Conservation (phyloP, 148 eudicot genomes). For the Gaultheria prostrata region DNA sequence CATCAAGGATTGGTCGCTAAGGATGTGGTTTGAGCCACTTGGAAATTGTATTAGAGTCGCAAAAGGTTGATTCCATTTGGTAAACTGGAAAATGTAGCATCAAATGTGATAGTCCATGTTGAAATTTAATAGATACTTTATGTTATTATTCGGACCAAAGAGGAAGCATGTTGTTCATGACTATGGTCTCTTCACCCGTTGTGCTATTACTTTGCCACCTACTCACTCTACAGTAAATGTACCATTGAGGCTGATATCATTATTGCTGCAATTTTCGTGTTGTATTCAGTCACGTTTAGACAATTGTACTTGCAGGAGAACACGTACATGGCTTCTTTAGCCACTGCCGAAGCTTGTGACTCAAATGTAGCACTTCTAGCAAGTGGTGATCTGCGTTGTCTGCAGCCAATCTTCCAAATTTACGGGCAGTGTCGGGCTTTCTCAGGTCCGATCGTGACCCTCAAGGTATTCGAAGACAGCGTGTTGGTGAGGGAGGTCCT, state of each 20-base stretch:
- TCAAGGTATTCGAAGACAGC: slow-evolving; percentile 44
- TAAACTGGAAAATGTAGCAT: not conserved
- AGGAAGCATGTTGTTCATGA: not conserved
- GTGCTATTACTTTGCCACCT: not conserved
- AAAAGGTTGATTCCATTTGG: not conserved
- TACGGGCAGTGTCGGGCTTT: slow-evolving; percentile 36
- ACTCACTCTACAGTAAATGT: not conserved
- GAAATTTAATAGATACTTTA: not conserved
- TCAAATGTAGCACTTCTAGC: slow-evolving; percentile 28
- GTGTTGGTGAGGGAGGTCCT: slow-evolving; percentile 44
- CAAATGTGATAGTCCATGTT: not conserved
- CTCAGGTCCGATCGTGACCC: slow-evolving; percentile 37
- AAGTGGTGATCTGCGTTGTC: slow-evolving; percentile 32
- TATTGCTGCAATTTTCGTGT: not conserved
- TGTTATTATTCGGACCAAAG: not conserved
- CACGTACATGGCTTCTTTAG: slow-evolving; percentile 25
- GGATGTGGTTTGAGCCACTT: not conserved
- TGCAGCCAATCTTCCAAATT: slow-evolving; percentile 37
- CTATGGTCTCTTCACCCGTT: not conserved
- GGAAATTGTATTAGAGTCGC: not conserved
- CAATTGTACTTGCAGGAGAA: slow-evolving; percentile 13
- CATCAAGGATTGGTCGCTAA: not conserved
- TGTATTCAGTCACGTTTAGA: not conserved
- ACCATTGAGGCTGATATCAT: not conserved
- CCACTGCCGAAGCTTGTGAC: slow-evolving; percentile 43